Evolutionary conservation across 2,329 filamentous ascomycete genomes (phyloP).

Genomic region (Monilinia fructigena): DNA sequence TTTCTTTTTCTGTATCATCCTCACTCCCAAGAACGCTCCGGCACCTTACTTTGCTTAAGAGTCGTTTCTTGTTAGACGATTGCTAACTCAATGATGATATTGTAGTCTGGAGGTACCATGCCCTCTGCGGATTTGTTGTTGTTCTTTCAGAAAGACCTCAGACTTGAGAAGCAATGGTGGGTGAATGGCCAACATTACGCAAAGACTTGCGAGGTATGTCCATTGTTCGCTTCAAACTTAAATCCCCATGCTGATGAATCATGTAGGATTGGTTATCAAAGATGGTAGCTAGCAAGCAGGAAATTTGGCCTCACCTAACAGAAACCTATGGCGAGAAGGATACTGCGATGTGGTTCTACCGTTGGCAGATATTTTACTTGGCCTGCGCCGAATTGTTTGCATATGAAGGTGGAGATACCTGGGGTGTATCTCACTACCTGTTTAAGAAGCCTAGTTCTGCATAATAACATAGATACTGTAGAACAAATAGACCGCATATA

Average conservation of each 20-base stretch:
- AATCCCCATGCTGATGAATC: conserved; percentile 15
- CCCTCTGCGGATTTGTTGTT: conserved; percentile 63
- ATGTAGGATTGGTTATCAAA: conserved; percentile 59
- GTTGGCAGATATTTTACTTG: conserved; percentile 73
- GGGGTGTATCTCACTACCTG: conserved; percentile 66
- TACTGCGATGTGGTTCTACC: conserved; percentile 61
- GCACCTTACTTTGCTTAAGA: background rate
- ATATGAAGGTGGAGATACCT: conserved; percentile 63
- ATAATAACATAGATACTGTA: conserved; percentile 16
- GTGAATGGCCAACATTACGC: conserved; percentile 67
- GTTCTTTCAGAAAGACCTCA: conserved; percentile 64
- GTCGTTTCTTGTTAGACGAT: background rate
- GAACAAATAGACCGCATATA: conserved; percentile 17
- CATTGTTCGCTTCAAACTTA: background rate
- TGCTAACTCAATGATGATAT: background rate
- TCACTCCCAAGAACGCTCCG: background rate
- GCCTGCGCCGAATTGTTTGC: conserved; percentile 66
- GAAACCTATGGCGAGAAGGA: conserved; percentile 64
- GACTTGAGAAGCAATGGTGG: conserved; percentile 66
- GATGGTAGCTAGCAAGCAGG: conserved; percentile 57
- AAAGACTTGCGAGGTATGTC: conserved; percentile 62
- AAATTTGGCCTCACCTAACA: conserved; percentile 62
- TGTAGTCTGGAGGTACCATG: conserved; percentile 65
- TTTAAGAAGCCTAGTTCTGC: conserved; percentile 55
- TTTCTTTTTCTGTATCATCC: background rate